These are phyloP conservation scores for Pezicula neosporulosa DNA, from an alignment of 2,329 filamentous ascomycete species.

Conservation along the genomic window DNA sequence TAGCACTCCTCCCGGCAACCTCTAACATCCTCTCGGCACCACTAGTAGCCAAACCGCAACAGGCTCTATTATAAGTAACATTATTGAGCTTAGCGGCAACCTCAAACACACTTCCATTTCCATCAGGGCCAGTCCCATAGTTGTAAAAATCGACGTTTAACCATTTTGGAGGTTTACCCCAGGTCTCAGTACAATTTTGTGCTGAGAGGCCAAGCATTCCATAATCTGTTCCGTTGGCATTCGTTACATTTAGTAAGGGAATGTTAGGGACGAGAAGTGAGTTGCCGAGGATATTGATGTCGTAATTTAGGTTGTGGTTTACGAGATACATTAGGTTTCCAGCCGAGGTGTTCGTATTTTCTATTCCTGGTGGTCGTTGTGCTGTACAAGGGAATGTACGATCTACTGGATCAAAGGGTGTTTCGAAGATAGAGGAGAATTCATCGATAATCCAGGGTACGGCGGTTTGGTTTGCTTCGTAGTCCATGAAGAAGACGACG, in stretches of 20 bases:
- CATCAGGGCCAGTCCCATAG: slow-evolving; percentile 16
- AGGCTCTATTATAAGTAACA: slow-evolving; percentile 61
- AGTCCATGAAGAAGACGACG: slow-evolving; percentile 80
- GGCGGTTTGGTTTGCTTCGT: slow-evolving; percentile 69
- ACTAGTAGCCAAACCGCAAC: slow-evolving; percentile 47
- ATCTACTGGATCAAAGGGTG: slow-evolving; percentile 63
- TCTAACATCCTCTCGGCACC: slow-evolving; percentile 14
- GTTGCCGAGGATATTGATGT: slow-evolving; percentile 63
- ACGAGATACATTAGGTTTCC: slow-evolving; percentile 70
- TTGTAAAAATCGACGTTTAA: slow-evolving; percentile 87
- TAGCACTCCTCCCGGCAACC: slow-evolving; percentile 5
- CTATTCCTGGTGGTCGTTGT: slow-evolving; percentile 70
- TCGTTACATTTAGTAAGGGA: slow-evolving; percentile 67
- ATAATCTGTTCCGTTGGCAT: slow-evolving; percentile 54
- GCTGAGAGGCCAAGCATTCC: slow-evolving; percentile 65
- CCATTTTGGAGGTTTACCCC: slow-evolving; percentile 71
- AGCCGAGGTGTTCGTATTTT: slow-evolving; percentile 39
- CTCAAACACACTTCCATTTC: slow-evolving; percentile 71
- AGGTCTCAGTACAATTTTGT: slow-evolving; percentile 57
- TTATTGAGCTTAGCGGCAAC: slow-evolving; percentile 69
- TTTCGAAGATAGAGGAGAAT: slow-evolving; percentile 88
- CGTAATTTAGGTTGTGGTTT: slow-evolving; percentile 88
- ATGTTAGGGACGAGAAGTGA: slow-evolving; percentile 70
- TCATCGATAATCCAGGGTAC: slow-evolving; percentile 85
- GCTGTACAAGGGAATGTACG: slow-evolving; percentile 71